Evolutionary conservation across 352 stramenopile genomes (phyloP), one percentile per base, ranked within the genome.

Genomic region (Globisporangium radiosum): DNA sequence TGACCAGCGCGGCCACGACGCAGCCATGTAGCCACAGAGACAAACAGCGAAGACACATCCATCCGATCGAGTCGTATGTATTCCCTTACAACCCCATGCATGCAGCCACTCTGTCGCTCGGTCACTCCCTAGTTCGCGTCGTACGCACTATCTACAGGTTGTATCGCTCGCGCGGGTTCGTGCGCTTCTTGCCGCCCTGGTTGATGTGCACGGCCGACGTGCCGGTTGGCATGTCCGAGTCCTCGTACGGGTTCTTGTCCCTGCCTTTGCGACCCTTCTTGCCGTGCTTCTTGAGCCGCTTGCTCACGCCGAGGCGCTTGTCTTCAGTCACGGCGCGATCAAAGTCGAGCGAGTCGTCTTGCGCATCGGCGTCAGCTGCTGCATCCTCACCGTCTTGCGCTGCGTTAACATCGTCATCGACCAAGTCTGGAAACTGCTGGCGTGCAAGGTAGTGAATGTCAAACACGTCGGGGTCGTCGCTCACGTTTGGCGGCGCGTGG

Each of bases 221-320:
- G n/a, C 72, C 75, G 42, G 62, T 68, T 42, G 81, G 78, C 50
- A 92, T 38, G 56, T 96, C 85, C 49, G 78, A 85, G 66, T 96
- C 85, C 64, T 94, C 88, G 72, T 99, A 99, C 43, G 97, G 97
- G 73, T 98, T 98, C 69, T 98, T 98, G 59, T 99, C 95, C 40
- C 95, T 80, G 15, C 91, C 75, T 74, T 99, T 99, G 14, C 90
- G 81, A 42, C 92, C 92, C 71, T 99, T 99, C 60, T 98, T 97
- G 9, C 96, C 97, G 75, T 97, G 97, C 58, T 94, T 92, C 65
- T 97, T 94, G 57, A 95, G 64, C 3, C 85, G 73, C 69, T 95
- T 95, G 70, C 83, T 93, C 42, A 84, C 56, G 0, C 71, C 66
- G 4, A 65, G 38, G 14, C 59, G 64, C 66, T 95, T 95, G 65